phyloP scores from a whole-genome alignment of 805 yeast species.

The Yarrowia divulgata region DNA sequence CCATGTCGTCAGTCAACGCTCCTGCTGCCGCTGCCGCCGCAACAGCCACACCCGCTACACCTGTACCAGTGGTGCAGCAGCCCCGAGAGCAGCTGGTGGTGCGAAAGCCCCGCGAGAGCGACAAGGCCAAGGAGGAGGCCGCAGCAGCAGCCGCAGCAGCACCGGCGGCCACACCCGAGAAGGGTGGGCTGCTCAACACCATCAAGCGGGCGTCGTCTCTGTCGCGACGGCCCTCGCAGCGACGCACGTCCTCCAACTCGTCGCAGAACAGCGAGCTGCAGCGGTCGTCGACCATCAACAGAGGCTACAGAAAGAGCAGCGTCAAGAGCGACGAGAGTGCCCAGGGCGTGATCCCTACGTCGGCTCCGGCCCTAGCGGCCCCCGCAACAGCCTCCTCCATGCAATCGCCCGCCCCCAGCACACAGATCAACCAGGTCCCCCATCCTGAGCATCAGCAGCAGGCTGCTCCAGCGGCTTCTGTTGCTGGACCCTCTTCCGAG shows the following conservation, averaged over 20 bases:
- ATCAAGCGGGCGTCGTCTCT: slow-evolving; percentile 36
- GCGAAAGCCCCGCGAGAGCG: slow-evolving; percentile 34
- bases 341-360: slow-evolving; percentile 10
- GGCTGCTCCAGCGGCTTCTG: neutral
- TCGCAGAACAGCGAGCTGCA: slow-evolving; percentile 33
- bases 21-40: neutral
- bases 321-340: slow-evolving; percentile 30
- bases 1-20: slow-evolving; percentile 30
- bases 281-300: slow-evolving; percentile 16
- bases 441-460: neutral
- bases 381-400: neutral
- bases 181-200: slow-evolving; percentile 35
- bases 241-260: slow-evolving; percentile 25
- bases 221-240: slow-evolving; percentile 38
- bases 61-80: slow-evolving; percentile 1
- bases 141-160: neutral
- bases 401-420: slow-evolving; percentile 29
- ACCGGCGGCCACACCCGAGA: slow-evolving; percentile 5
- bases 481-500: neutral
- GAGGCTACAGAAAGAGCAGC: slow-evolving; percentile 34
- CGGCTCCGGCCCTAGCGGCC: neutral
- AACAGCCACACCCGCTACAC: neutral
- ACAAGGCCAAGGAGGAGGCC: slow-evolving; percentile 27
- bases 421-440: slow-evolving; percentile 8
- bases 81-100: slow-evolving; percentile 31